Conservation (phyloP, 805 yeast species). For the Wickerhamomyces rabaulensis region DNA sequence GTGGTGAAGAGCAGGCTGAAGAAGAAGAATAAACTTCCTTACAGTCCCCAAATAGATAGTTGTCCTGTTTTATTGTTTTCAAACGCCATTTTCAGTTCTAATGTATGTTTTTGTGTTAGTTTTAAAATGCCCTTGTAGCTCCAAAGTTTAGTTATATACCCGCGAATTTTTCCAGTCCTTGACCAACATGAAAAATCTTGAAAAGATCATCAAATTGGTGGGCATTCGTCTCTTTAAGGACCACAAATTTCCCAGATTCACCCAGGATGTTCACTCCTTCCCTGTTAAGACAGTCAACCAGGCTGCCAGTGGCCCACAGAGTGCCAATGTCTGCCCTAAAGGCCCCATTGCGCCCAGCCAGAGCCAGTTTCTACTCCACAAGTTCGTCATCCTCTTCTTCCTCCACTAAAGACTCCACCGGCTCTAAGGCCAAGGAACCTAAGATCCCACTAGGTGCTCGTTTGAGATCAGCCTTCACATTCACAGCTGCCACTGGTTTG, state of each 20-base stretch:
- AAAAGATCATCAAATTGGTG: not conserved
- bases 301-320: not conserved
- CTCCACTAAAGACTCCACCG: not conserved
- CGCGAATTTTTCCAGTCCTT: not conserved
- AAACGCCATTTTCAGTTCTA: not conserved
- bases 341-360: not conserved
- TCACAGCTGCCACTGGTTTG: constrained; percentile 53
- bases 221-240: not conserved
- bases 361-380: not conserved
- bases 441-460: constrained; percentile 40
- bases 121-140: not conserved
- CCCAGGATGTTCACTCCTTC: not conserved
- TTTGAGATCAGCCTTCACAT: constrained; percentile 53
- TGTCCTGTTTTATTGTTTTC: not conserved
- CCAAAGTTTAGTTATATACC: not conserved
- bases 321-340: not conserved
- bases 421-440: constrained; percentile 8
- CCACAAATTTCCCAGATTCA: not conserved
- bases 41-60: no score
- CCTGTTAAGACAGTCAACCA: not conserved
- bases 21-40: constrained; percentile 3
- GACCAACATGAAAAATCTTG: not conserved
- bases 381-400: not conserved
- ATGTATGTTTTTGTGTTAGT: not conserved
- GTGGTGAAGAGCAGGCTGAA: constrained; percentile 12